phyloP scores from a whole-genome alignment of 129 eudicot species.

The Kitagawia praeruptora region DNA sequence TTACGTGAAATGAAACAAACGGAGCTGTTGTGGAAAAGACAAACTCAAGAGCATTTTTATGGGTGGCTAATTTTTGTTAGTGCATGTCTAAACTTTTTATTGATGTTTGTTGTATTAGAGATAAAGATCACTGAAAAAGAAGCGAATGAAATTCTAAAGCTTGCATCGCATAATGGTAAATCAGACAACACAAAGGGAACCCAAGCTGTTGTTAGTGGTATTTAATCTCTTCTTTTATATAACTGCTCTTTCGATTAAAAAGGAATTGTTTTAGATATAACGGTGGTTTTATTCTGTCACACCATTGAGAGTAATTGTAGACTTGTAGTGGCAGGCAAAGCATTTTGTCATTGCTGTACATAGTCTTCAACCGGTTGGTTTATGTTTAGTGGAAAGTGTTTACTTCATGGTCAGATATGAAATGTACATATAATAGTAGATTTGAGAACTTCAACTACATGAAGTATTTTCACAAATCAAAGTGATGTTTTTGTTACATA shows the following conservation, averaged over 20 bases:
- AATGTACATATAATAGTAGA: not conserved
- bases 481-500: not conserved
- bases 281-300: not conserved
- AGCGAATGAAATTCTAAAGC: constrained; percentile 53
- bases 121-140: constrained; percentile 57
- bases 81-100: not conserved
- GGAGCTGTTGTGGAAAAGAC: not conserved
- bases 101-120: constrained; percentile 27
- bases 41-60: not conserved
- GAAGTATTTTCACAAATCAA: not conserved
- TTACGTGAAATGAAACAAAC: not conserved
- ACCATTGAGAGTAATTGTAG: not conserved
- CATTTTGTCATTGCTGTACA: not conserved
- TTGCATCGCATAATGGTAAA: constrained; percentile 44
- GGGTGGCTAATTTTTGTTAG: not conserved
- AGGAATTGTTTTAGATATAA: not conserved
- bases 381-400: not conserved
- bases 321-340: not conserved
- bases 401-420: not conserved
- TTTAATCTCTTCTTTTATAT: not conserved
- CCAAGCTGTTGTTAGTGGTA: constrained; percentile 52
- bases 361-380: not conserved
- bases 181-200: constrained; percentile 28
- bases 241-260: not conserved
- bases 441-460: not conserved